These are phyloP conservation scores for Malus orientalis DNA, from an alignment of 306 rosid genomes.

Conservation along the genomic window DNA sequence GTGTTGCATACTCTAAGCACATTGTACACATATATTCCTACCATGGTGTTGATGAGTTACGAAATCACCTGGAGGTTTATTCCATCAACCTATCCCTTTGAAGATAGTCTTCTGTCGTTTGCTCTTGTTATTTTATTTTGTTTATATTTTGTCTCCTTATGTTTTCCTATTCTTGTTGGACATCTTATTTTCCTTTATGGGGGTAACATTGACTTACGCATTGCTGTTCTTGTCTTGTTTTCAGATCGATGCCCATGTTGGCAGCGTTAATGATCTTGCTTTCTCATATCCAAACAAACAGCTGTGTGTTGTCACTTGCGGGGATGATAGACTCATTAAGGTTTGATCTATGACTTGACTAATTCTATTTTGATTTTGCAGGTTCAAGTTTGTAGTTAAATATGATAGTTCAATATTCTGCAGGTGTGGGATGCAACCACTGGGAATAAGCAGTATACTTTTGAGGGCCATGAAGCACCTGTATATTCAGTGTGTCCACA, in stretches of 20 bases:
- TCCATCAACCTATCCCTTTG: slow-evolving; percentile 2
- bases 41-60: slow-evolving; percentile 77
- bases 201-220: neutral
- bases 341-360: slow-evolving; percentile 38
- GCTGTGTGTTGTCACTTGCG: slow-evolving; percentile 85
- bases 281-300: slow-evolving; percentile 97
- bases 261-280: slow-evolving; percentile 96
- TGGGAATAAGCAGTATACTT: slow-evolving; percentile 63
- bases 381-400: neutral
- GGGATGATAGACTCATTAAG: slow-evolving; percentile 96
- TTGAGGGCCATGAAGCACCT: slow-evolving; percentile 96
- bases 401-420: slow-evolving; percentile 23
- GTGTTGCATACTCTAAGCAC: slow-evolving; percentile 97
- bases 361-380: slow-evolving; percentile 15
- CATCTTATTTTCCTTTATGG: neutral
- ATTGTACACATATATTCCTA: slow-evolving; percentile 89
- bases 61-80: slow-evolving; percentile 92
- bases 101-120: slow-evolving; percentile 13
- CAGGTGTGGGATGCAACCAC: slow-evolving; percentile 97
- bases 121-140: neutral
- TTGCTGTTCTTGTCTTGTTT: neutral
- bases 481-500: slow-evolving; percentile 95
- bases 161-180: neutral
- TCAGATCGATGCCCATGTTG: slow-evolving; percentile 95
- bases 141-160: neutral